Conservation (phyloP, 257 asterid species). For the Ballota nigra region DNA sequence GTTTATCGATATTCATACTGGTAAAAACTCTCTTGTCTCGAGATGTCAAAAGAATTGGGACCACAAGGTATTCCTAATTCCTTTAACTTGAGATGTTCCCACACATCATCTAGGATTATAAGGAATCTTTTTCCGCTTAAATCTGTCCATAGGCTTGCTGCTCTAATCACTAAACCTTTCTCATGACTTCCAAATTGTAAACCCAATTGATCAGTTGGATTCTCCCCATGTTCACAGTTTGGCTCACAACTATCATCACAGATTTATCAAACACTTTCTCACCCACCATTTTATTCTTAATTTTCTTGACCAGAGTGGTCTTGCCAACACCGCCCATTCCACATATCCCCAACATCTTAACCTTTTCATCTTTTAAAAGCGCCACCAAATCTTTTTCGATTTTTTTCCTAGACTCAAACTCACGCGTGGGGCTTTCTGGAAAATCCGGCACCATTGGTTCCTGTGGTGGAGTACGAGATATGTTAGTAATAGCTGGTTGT, state of each 20-base stretch:
- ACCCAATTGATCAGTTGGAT: slow-evolving; percentile 7
- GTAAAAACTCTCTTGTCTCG: neutral
- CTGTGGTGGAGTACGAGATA: neutral
- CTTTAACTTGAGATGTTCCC: slow-evolving; percentile 22
- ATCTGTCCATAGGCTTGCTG: neutral
- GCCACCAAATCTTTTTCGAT: too few relatives aligned
- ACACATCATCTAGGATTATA: slow-evolving; percentile 34
- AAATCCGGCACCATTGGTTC: neutral
- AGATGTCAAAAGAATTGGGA: slow-evolving; percentile 21
- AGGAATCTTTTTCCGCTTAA: slow-evolving; percentile 3
- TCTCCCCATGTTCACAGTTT: neutral
- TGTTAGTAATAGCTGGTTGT: neutral
- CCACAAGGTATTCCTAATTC: slow-evolving; percentile 17
- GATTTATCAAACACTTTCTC: slow-evolving; percentile 18
- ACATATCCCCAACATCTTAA: too few relatives aligned
- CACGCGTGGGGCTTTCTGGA: neutral
- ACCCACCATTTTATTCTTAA: neutral
- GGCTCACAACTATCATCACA: neutral
- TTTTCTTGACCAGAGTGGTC: neutral
- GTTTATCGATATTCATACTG: slow-evolving; percentile 12
- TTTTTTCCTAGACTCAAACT: too few relatives aligned
- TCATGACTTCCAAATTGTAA: neutral
- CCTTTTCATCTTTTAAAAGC: too few relatives aligned
- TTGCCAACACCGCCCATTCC: slow-evolving; percentile 17
- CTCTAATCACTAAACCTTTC: neutral